These are phyloP conservation scores for Cornus kousa DNA, from an alignment of 148 eudicot species.

Conservation along the genomic window DNA sequence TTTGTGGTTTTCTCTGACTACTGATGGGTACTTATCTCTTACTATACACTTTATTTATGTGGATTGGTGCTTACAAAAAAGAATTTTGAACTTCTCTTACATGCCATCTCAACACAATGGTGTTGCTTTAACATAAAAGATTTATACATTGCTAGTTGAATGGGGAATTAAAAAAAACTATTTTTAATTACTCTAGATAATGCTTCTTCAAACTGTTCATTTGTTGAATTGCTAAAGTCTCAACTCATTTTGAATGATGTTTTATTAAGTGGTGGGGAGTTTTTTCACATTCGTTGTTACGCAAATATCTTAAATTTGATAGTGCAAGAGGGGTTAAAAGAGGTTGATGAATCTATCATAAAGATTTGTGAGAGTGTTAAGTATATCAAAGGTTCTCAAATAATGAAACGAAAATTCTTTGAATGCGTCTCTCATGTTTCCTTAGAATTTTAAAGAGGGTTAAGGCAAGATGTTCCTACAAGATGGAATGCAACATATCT, in stretches of 20 bases:
- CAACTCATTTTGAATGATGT: no score
- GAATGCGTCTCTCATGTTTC: background rate
- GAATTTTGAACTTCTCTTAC: constrained; percentile 1
- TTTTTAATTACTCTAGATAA: no score
- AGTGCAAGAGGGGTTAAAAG: background rate
- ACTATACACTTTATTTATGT: background rate
- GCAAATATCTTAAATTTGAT: background rate
- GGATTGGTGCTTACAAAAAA: background rate
- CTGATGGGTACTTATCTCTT: constrained; percentile 8
- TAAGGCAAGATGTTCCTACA: constrained; percentile 15
- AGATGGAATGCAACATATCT: constrained; percentile 10
- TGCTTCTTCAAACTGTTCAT: no score
- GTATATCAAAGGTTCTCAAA: constrained; percentile 12
- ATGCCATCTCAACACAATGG: background rate
- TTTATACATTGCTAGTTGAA: no score
- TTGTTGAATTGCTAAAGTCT: no score
- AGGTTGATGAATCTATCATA: background rate
- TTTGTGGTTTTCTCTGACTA: background rate
- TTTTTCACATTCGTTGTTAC: background rate
- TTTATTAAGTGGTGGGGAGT: no score
- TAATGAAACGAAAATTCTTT: background rate
- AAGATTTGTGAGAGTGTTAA: constrained; percentile 13
- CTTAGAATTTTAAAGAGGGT: background rate
- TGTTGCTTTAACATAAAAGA: no score
- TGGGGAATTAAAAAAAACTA: no score